Conservation (phyloP, 768 basidiomycete genomes). For the Suillus weaverae region DNA sequence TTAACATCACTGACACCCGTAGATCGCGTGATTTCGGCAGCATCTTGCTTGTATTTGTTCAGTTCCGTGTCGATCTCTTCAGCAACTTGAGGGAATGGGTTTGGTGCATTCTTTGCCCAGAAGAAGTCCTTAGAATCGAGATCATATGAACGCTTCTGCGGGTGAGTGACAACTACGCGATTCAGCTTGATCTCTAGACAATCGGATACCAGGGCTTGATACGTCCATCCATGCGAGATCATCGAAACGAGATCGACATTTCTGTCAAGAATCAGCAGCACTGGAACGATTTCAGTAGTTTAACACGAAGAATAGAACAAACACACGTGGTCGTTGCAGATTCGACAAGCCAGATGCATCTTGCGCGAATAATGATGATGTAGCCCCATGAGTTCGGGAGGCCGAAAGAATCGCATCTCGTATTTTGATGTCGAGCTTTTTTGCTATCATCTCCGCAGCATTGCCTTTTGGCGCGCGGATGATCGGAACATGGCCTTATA, state of each 20-base stretch:
- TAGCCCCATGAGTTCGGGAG: slow-evolving; percentile 56
- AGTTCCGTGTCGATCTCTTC: slow-evolving; percentile 94
- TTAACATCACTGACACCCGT: slow-evolving; percentile 96
- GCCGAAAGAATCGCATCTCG: slow-evolving; percentile 78
- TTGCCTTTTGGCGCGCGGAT: slow-evolving; percentile 95
- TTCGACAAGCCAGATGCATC: slow-evolving; percentile 83
- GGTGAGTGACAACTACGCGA: slow-evolving; percentile 79
- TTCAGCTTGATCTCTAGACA: slow-evolving; percentile 97
- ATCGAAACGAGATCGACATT: slow-evolving; percentile 94
- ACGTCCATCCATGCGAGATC: slow-evolving; percentile 97
- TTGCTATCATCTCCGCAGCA: slow-evolving; percentile 99
- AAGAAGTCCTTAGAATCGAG: slow-evolving; percentile 99
- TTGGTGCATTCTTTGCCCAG: slow-evolving; percentile 95
- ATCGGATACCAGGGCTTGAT: slow-evolving; percentile 96
- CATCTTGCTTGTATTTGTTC: slow-evolving; percentile 92
- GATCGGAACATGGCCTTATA: slow-evolving; percentile 83
- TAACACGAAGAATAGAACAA: neutral
- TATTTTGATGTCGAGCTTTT: slow-evolving; percentile 90
- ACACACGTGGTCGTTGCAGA: slow-evolving; percentile 81
- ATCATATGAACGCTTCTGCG: slow-evolving; percentile 84
- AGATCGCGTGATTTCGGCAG: slow-evolving; percentile 93
- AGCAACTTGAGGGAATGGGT: slow-evolving; percentile 97
- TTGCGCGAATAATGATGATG: slow-evolving; percentile 70
- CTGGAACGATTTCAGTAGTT: slow-evolving; percentile 41
- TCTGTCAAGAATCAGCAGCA: slow-evolving; percentile 90